Conservation (phyloP, 495 filamentous ascomycete species). For the Parathielavia appendiculata region DNA sequence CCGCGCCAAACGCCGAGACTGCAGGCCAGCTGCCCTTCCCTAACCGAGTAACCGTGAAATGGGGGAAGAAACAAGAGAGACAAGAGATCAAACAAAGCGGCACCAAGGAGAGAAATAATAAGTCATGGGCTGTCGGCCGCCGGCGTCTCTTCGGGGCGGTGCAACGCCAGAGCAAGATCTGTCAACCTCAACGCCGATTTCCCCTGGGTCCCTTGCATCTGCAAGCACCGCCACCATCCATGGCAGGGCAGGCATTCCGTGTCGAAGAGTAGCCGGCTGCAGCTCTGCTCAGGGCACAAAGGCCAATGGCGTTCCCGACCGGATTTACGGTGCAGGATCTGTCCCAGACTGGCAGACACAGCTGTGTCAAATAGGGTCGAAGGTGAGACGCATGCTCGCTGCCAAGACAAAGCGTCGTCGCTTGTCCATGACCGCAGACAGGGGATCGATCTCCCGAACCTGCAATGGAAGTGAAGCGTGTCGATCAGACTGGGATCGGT, state of each 20-base stretch:
- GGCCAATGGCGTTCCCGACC: neutral
- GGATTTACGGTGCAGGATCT: neutral
- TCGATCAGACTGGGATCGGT: slow-evolving; percentile 15
- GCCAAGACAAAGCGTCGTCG: neutral
- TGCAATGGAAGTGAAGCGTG: slow-evolving; percentile 2
- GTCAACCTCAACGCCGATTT: neutral
- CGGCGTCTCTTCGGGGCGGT: neutral
- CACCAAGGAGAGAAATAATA: slow-evolving; percentile 13
- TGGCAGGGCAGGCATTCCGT: neutral
- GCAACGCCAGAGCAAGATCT: neutral
- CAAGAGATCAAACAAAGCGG: slow-evolving; percentile 8
- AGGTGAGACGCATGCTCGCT: neutral
- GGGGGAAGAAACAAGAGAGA: slow-evolving; percentile 9
- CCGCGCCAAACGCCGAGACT: slow-evolving; percentile 8
- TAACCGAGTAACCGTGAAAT: slow-evolving; percentile 3
- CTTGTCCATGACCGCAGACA: neutral
- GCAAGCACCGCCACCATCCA: neutral
- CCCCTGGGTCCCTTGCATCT: neutral
- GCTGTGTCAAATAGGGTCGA: slow-evolving; percentile 1
- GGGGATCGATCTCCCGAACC: neutral
- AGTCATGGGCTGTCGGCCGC: neutral
- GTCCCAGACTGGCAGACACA: slow-evolving; percentile 1
- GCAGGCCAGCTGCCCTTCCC: slow-evolving; percentile 22
- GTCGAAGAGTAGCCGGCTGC: neutral
- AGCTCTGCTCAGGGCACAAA: no score